Base-by-base conservation (phyloP, 2,329 filamentous ascomycete species). In the Talaromyces atroroseus region DNA sequence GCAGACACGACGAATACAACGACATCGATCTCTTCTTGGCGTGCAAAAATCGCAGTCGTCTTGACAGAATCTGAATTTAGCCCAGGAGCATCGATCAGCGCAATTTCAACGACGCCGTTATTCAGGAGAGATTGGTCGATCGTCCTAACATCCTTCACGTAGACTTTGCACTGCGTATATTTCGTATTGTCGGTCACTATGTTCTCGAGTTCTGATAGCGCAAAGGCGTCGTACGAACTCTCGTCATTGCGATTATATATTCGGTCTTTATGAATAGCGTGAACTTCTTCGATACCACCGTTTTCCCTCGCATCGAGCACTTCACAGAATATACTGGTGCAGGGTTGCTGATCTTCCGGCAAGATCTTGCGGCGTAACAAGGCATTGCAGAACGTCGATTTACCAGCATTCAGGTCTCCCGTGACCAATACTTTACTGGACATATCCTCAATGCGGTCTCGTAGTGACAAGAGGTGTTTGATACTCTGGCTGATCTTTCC, bases 341-440 rank as follows among this genome's bases (percentile, higher is more conserved):
- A 99, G 1, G 94, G 94, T 69, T 97, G 94, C 71, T 99, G 92
- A 65, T 99, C 94, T 73, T 97, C 94, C 0, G 94, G 94, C 3
- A 99, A 76, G 26, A 99, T 83, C 73, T 97, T 97, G 60, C 92
- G 85, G 59, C 94, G 87, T 42, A 99, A 76, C 2, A 99, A 78
- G n/a, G 94, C 94, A 72, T 99, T 99, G 76, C 94, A 99, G 66
- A 99, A 99, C 0, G 94, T 99, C 3, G 94, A 99, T 70, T 99
- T 99, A 68, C 94, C 94, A 8, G 94, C 92, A 68, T 99, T 99
- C 54, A 99, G 75, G 69, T 99, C 94, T 66, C 94, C 94, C 0
- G 94, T 99, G 18, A 99, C 86, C 57, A 99, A 76, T 1, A 99
- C 94, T 72, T 99, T 99, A 74, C 92, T 97, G 4, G 92, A 90